Base-by-base conservation (phyloP, 2,329 filamentous ascomycete genomes). In the Scytalidium sp. region DNA sequence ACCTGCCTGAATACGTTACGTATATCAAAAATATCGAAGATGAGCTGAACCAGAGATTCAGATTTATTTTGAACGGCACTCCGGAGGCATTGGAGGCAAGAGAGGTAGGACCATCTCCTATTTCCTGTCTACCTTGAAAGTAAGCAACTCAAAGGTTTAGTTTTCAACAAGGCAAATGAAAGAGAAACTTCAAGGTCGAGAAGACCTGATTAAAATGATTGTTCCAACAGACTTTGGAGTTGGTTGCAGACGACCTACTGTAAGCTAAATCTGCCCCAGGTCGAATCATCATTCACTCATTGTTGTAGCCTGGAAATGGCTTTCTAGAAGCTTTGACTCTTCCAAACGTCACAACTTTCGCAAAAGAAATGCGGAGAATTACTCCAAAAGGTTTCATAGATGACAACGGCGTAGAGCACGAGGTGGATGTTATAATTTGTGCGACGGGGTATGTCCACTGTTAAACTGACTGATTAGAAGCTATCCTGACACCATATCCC, bases 141-240 rank as follows among this genome's bases (percentile, higher is more conserved):
- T n/a, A n/a, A n/a, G n/a, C n/a, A n/a, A n/a, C n/a, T 41, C 7
- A 41, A 8, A 19, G 40, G 10, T 19, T n/a, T 41, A 19, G 20
- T 41, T 19, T 65, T 71, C 46, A 59, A 69, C 53, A 60, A 73
- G 41, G 70, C 70, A 60, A 59, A 67, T 47, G 65, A 64, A 44
- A 13, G 8, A 29, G 25, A 29, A 29, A 29, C 25, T 29, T 13
- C 25, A 66, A 70, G 50, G 23, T 57, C 21, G 51, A 23, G 19
- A 40, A 29, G 13, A 56, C 51, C 19, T 44, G 50, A n/a, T 39
- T 20, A 46, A 57, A 20, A 29, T 29, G 6, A 56, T 56, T 51
- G 41, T 58, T 50, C 93, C 93, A 3, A 97, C 89, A 11, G 97
- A 88, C 65, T 83, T 89, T 32, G 92, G 92, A 3, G 93, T 97